phyloP scores from a whole-genome alignment of 805 yeast species.

The Metschnikowia continentalis region DNA sequence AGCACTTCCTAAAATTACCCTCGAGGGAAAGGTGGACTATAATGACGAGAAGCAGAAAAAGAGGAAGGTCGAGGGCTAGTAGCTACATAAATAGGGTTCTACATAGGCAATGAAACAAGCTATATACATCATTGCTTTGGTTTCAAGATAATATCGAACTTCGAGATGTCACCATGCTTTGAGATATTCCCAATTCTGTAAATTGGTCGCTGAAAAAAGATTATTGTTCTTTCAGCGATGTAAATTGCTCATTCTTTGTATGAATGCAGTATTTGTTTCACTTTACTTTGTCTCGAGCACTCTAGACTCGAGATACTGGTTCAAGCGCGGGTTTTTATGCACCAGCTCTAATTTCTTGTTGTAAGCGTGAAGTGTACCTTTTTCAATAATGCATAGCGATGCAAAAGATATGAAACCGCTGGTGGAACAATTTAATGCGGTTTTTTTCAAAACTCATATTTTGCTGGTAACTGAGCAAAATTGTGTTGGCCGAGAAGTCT shows the following conservation, averaged over 20 bases:
- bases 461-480: not conserved
- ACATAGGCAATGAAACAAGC: too few species aligned
- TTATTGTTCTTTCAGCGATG: not conserved
- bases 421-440: not conserved
- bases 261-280: not conserved
- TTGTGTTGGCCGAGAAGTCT: not conserved
- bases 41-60: conserved; percentile 6
- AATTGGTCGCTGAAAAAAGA: not conserved
- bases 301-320: not conserved
- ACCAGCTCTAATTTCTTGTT: not conserved
- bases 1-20: conserved; percentile 8
- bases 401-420: not conserved
- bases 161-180: not conserved
- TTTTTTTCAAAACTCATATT: not conserved
- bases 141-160: too few species aligned
- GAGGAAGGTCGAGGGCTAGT: conserved; percentile 6
- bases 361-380: not conserved
- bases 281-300: not conserved
- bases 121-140: too few species aligned
- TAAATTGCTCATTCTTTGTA: not conserved
- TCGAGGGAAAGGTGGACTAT: conserved; percentile 5
- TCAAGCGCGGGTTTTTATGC: not conserved
- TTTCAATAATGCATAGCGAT: not conserved
- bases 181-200: not conserved
- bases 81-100: not conserved